A percentile compares a stretch with the other conserved stretches of the same genome.
phyloP scores from a whole-genome alignment of 192 early-diverging fungal species.

The Dissophora ornata region DNA sequence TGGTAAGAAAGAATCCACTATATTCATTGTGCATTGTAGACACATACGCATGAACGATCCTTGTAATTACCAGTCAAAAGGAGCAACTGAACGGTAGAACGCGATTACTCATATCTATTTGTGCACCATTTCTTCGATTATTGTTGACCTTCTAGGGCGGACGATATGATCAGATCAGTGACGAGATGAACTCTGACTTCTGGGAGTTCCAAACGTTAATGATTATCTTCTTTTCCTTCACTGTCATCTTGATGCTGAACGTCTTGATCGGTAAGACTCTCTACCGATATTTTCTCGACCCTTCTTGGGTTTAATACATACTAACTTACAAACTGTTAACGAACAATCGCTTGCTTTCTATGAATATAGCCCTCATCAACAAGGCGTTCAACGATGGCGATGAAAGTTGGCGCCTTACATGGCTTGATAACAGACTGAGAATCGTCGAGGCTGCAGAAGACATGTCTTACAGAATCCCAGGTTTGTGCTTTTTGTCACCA shows the following conservation, averaged over 20 bases:
- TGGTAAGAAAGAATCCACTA: too few relatives aligned
- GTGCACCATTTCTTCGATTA: too few relatives aligned
- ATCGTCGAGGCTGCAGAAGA: constrained; percentile 10
- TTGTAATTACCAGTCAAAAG: too few relatives aligned
- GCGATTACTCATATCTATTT: too few relatives aligned
- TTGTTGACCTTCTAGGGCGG: too few relatives aligned
- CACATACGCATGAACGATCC: too few relatives aligned
- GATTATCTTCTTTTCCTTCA: constrained; percentile 33
- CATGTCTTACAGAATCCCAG: constrained; percentile 12
- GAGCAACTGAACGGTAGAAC: too few relatives aligned
- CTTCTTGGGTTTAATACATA: too few relatives aligned
- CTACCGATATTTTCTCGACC: too few relatives aligned
- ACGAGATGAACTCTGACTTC: background rate
- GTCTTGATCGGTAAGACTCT: constrained; percentile 42
- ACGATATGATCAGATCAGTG: constrained; percentile 13
- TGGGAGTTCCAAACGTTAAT: constrained; percentile 13
- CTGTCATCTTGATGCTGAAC: constrained; percentile 25
- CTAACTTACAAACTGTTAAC: too few relatives aligned
- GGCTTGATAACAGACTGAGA: constrained; percentile 4
- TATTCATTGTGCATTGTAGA: too few relatives aligned
- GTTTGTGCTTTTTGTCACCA: background rate
- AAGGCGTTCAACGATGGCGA: constrained; percentile 8
- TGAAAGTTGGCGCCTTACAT: background rate
- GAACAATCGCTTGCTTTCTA: too few relatives aligned
- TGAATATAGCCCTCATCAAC: constrained; percentile 4